Percentiles rank a stretch among this genome's conserved stretches.
These are phyloP conservation scores for Paradendryphiella salina DNA, from an alignment of 2,329 filamentous ascomycete genomes.

Conservation along the genomic window DNA sequence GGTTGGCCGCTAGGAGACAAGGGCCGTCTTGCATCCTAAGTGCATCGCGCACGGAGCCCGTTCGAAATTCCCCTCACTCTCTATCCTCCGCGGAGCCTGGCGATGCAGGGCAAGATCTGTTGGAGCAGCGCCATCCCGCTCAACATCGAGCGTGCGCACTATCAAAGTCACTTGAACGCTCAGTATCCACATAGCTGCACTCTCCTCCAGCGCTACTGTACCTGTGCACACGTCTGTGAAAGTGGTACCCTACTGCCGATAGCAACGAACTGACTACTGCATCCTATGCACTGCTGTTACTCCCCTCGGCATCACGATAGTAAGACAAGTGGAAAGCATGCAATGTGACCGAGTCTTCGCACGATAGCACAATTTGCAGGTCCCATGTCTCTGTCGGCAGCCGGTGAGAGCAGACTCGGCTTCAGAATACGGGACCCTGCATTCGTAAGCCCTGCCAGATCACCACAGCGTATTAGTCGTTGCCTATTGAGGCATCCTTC, in stretches of 20 bases:
- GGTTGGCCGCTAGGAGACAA: conserved; percentile 17
- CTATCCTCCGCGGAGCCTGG: conserved; percentile 11
- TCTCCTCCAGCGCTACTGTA: conserved; percentile 11
- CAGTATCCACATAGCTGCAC: conserved; percentile 6
- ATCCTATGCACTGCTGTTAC: background rate
- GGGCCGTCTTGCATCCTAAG: conserved; percentile 26
- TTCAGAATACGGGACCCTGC: conserved; percentile 24
- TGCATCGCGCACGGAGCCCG: conserved; percentile 8
- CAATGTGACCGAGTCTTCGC: background rate
- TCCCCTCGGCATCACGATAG: background rate
- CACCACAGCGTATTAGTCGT: conserved; percentile 25
- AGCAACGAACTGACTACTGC: background rate
- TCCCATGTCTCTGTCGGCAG: background rate
- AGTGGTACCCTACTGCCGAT: conserved; percentile 3
- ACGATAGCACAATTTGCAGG: background rate
- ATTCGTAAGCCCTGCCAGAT: conserved; percentile 18
- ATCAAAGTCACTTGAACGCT: conserved; percentile 14
- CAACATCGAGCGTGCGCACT: conserved; percentile 11
- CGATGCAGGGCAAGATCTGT: conserved; percentile 27
- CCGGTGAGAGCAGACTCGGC: background rate
- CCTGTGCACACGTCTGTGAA: conserved; percentile 7
- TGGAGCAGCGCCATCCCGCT: conserved; percentile 25
- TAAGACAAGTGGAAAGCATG: background rate
- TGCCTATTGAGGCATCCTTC: conserved; percentile 10
- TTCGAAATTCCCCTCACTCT: conserved; percentile 10